Conservation (phyloP, 2,329 filamentous ascomycete genomes). For the Talaromyces islandicus region DNA sequence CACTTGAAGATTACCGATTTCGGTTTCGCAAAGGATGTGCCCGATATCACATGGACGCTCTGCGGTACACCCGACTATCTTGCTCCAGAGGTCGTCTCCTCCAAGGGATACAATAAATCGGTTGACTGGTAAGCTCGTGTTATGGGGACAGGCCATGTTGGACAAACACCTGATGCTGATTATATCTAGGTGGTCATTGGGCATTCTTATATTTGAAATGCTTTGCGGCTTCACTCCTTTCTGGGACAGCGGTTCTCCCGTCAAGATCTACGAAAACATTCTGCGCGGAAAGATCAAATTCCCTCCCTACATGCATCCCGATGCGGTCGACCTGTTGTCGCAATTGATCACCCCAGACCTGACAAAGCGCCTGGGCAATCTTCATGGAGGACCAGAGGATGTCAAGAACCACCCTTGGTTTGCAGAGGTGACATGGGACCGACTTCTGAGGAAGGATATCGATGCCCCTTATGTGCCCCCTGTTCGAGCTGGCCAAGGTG, state of each 20-base stretch:
- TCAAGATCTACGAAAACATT: slow-evolving; percentile 99
- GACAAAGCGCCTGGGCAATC: slow-evolving; percentile 89
- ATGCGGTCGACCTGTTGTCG: slow-evolving; percentile 87
- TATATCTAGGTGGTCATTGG: slow-evolving; percentile 80
- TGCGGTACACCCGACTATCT: slow-evolving; percentile 97
- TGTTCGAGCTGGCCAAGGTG: slow-evolving; percentile 85
- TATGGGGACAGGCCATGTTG: not conserved
- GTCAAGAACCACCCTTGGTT: slow-evolving; percentile 98
- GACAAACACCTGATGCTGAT: not conserved
- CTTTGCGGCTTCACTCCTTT: slow-evolving; percentile 97
- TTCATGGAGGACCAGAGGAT: slow-evolving; percentile 83
- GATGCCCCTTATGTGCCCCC: slow-evolving; percentile 97
- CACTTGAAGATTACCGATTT: slow-evolving; percentile 98
- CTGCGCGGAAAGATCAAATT: slow-evolving; percentile 94
- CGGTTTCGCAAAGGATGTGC: slow-evolving; percentile 95
- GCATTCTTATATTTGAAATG: slow-evolving; percentile 99
- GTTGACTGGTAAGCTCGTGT: slow-evolving; percentile 77
- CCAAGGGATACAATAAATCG: slow-evolving; percentile 99
- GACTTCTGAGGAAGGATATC: slow-evolving; percentile 89
- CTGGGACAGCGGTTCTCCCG: slow-evolving; percentile 95
- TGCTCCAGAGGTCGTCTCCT: slow-evolving; percentile 95
- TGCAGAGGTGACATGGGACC: slow-evolving; percentile 94
- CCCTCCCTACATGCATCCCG: slow-evolving; percentile 87
- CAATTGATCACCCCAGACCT: slow-evolving; percentile 91
- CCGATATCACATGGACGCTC: slow-evolving; percentile 98